Evolutionary conservation across 257 asterid genomes (phyloP).

Genomic region (Forsythia suspensa): DNA sequence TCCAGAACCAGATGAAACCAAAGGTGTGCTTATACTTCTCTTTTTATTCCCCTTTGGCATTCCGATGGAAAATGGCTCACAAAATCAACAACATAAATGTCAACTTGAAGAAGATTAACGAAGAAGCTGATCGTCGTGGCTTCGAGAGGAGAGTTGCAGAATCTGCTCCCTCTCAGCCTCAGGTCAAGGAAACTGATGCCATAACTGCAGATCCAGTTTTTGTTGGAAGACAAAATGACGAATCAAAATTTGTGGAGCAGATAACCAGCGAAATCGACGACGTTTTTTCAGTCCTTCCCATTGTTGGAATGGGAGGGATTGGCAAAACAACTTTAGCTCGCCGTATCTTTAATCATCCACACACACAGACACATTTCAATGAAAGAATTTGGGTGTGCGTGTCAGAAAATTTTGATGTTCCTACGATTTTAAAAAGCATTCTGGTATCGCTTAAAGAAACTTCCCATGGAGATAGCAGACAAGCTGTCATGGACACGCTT

Average conservation of each 20-base stretch:
- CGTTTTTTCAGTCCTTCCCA: not conserved
- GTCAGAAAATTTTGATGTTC: constrained; percentile 11
- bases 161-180: too few species aligned
- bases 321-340: constrained; percentile 21
- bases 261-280: too few species aligned
- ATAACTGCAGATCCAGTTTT: not conserved
- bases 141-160: not conserved
- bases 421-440: not conserved
- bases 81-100: constrained; percentile 2
- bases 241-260: not conserved
- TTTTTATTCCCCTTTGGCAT: not conserved
- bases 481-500: not conserved
- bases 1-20: too few species aligned
- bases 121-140: not conserved
- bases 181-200: constrained; percentile 2
- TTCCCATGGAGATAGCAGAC: not conserved
- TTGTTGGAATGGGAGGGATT: not conserved
- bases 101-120: not conserved
- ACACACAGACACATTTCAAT: not conserved
- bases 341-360: not conserved
- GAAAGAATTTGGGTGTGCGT: constrained; percentile 14
- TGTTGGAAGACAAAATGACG: constrained; percentile 6
- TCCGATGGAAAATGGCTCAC: constrained; percentile 4
- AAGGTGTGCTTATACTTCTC: too few species aligned
- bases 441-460: not conserved